Conservation (phyloP, 164 flowering plant species). For the Piper longum region DNA sequence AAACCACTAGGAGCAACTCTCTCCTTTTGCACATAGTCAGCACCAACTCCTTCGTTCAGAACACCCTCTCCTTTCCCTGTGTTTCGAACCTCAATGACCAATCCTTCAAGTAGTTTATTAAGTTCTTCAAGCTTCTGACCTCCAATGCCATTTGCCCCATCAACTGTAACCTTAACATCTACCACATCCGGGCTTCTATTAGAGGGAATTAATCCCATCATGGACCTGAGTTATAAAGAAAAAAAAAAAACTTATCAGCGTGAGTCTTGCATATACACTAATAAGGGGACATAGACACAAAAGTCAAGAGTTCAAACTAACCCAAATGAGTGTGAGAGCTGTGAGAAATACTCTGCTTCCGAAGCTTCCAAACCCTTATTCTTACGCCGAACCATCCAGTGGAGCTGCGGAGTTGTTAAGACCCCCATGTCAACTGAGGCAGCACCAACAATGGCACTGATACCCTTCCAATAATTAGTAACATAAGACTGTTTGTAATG, state of each 20-base stretch:
- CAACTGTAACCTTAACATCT: constrained; percentile 46
- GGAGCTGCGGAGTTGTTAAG: constrained; percentile 83
- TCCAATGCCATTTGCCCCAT: constrained; percentile 97
- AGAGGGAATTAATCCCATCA: constrained; percentile 55
- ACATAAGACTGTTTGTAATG: not conserved
- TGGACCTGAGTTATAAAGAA: constrained; percentile 26
- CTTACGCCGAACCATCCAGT: constrained; percentile 88
- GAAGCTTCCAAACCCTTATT: constrained; percentile 53
- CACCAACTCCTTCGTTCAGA: constrained; percentile 49
- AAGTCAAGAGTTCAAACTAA: constrained; percentile 12
- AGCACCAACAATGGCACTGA: constrained; percentile 56
- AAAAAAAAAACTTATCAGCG: not conserved
- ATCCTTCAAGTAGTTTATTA: constrained; percentile 25
- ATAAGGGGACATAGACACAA: not conserved
- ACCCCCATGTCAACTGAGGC: constrained; percentile 58
- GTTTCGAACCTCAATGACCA: constrained; percentile 60
- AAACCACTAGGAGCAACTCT: constrained; percentile 62
- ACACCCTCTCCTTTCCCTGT: constrained; percentile 21
- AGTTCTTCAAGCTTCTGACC: constrained; percentile 55
- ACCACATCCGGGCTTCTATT: constrained; percentile 6
- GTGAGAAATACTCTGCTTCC: constrained; percentile 55
- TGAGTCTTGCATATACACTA: not conserved
- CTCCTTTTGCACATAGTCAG: constrained; percentile 97
- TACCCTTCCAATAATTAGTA: constrained; percentile 34
- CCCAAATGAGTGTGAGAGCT: constrained; percentile 66